Conservation (phyloP, 768 basidiomycete genomes). For the Macrolepiota fuliginosa region DNA sequence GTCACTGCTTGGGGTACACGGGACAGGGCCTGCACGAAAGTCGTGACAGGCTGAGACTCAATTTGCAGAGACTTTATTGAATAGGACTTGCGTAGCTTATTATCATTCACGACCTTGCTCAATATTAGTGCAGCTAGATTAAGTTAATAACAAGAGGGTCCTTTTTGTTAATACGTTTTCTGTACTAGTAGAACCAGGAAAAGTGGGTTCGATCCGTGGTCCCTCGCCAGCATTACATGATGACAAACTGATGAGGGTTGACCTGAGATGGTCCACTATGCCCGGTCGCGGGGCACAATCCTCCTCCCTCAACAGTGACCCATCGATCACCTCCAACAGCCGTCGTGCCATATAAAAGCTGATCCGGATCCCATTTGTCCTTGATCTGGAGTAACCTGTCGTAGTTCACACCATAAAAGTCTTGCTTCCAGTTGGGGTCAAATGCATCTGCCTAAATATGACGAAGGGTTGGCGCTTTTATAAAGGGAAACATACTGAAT, state of each 20-base stretch:
- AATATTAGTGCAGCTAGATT: too few species aligned
- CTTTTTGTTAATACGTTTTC: too few species aligned
- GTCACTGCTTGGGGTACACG: too few species aligned
- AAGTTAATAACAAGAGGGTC: too few species aligned
- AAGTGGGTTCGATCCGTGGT: not conserved
- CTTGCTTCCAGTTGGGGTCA: constrained; percentile 17
- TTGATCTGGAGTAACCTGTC: constrained; percentile 14
- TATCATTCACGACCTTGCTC: too few species aligned
- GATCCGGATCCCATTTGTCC: constrained; percentile 15
- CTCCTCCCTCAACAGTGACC: constrained; percentile 9
- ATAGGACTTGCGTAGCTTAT: too few species aligned
- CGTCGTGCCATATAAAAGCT: constrained; percentile 18
- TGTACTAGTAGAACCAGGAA: not conserved
- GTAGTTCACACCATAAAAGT: constrained; percentile 18
- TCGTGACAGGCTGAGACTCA: too few species aligned
- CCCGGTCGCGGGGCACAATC: constrained; percentile 8
- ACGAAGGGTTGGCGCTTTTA: not conserved
- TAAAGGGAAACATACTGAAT: not conserved
- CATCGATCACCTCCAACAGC: constrained; percentile 18
- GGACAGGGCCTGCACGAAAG: too few species aligned
- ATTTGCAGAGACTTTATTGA: too few species aligned
- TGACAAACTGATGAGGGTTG: not conserved
- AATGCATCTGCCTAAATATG: constrained; percentile 15
- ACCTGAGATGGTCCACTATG: not conserved
- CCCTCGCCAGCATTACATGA: not conserved